Conservation (phyloP, 148 eudicot species). For the Euryodendron excelsum region DNA sequence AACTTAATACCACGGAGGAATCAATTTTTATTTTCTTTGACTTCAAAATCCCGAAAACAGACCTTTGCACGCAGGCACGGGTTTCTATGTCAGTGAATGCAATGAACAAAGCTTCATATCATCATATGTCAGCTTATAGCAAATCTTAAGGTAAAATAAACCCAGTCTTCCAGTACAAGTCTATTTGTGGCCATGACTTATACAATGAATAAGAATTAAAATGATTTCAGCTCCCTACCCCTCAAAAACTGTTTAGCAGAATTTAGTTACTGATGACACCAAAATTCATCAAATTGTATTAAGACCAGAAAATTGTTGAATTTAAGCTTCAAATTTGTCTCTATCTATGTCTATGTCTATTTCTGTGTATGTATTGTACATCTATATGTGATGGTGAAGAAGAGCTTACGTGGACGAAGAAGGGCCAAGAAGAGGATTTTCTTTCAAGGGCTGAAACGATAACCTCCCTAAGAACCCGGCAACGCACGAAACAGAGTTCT, state of each 20-base stretch:
- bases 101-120: no score
- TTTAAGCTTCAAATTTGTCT: no score
- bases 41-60: not conserved
- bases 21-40: not conserved
- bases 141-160: no score
- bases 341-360: no score
- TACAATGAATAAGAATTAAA: not conserved
- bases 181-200: not conserved
- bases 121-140: no score
- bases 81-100: no score
- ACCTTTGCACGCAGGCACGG: not conserved
- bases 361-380: no score
- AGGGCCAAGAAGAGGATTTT: constrained; percentile 88
- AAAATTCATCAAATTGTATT: no score
- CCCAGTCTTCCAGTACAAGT: not conserved
- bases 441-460: constrained; percentile 81
- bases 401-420: constrained; percentile 69
- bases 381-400: no score
- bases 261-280: not conserved
- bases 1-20: not conserved
- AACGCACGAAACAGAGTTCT: constrained; percentile 52
- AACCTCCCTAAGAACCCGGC: constrained; percentile 58
- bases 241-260: not conserved
- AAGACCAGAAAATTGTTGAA: no score
- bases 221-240: not conserved